Percentiles rank a stretch among this genome's conserved stretches.
These are phyloP conservation scores for Choricystis sp. DNA, from an alignment of 139 green algal genomes.

Conservation along the genomic window DNA sequence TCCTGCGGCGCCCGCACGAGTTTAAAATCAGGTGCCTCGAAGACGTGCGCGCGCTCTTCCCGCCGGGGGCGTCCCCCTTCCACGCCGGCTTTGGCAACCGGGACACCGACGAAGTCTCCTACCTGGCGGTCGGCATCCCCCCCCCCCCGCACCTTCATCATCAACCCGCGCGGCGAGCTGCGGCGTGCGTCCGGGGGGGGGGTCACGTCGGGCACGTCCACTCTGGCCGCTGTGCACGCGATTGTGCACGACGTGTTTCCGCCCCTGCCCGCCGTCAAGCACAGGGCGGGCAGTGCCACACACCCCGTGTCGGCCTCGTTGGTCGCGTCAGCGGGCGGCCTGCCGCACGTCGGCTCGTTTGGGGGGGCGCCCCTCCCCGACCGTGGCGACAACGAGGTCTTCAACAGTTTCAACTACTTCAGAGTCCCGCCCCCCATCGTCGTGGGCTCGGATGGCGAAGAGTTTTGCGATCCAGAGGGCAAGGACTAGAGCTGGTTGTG, in stretches of 20 bases:
- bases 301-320: not conserved
- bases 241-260: constrained; percentile 62
- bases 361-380: no score
- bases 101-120: constrained; percentile 78
- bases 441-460: not conserved
- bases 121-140: constrained; percentile 67
- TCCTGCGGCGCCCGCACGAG: constrained; percentile 74
- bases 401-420: constrained; percentile 23
- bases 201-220: constrained; percentile 27
- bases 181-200: constrained; percentile 10
- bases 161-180: constrained; percentile 54
- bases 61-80: constrained; percentile 70
- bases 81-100: constrained; percentile 90
- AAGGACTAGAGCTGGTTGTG: no score
- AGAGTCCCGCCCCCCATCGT: constrained; percentile 3
- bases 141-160: constrained; percentile 74
- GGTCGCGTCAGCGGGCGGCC: constrained; percentile 3
- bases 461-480: no score
- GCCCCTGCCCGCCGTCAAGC: constrained; percentile 8
- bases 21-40: constrained; percentile 87
- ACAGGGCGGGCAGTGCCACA: not conserved
- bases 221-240: constrained; percentile 27
- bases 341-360: no score
- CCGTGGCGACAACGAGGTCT: no score
- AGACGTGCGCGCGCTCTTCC: constrained; percentile 76